Conservation (phyloP, 495 filamentous ascomycete genomes). For the Durotheca rogersii region DNA sequence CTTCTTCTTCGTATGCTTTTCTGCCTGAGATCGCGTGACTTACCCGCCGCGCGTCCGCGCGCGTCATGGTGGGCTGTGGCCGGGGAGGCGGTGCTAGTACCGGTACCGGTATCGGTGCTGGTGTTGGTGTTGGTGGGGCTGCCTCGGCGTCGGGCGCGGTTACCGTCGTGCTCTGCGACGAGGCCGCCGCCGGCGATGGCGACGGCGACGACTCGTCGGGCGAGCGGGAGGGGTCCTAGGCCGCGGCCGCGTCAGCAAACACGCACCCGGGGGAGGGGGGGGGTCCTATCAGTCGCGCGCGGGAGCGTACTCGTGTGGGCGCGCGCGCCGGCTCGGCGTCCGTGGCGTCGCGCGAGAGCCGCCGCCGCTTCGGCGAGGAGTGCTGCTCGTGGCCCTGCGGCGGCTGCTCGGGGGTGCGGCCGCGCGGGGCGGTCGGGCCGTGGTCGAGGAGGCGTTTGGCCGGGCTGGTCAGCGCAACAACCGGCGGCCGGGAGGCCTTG, state of each 20-base stretch:
- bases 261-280: no score
- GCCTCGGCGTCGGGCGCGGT: constrained; percentile 41
- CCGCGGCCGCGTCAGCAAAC: constrained; percentile 2
- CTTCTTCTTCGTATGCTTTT: no score
- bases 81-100: constrained; percentile 8
- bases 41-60: constrained; percentile 48
- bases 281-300: no score
- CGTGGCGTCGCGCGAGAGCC: no score
- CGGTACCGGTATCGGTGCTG: background rate
- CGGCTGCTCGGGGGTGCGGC: no score
- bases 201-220: constrained; percentile 36
- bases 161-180: constrained; percentile 39
- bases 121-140: constrained; percentile 1
- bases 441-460: constrained; percentile 28
- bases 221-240: constrained; percentile 21
- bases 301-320: no score
- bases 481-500: no score
- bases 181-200: constrained; percentile 41
- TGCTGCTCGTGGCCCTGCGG: no score
- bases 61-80: constrained; percentile 32
- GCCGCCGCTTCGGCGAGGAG: no score
- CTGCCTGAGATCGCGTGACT: no score
- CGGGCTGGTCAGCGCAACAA: no score
- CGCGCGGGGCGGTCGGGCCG: constrained; percentile 19
- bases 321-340: no score